Percentiles rank a stretch among this genome's conserved stretches.
These are phyloP conservation scores for Penicillium egyptiacum DNA, from an alignment of 495 filamentous ascomycete genomes.

Conservation along the genomic window DNA sequence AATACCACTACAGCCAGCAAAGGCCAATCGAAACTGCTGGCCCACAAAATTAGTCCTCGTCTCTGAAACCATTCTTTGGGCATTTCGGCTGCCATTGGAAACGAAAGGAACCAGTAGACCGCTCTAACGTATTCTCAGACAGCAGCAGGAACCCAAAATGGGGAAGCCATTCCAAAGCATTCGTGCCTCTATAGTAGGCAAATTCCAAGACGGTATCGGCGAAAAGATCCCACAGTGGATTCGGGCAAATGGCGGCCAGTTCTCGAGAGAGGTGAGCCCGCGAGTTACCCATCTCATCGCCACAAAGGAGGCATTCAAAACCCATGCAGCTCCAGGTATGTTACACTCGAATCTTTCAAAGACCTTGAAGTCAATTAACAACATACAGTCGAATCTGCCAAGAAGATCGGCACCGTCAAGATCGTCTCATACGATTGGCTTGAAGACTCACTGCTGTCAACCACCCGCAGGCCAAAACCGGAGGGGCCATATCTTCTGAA, in stretches of 20 bases:
- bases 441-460: slow-evolving; percentile 48
- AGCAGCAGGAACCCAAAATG: slow-evolving; percentile 22
- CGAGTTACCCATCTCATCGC: slow-evolving; percentile 61
- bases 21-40: background rate
- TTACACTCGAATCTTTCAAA: background rate
- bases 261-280: slow-evolving; percentile 37
- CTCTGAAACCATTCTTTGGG: too few relatives aligned
- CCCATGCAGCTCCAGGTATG: slow-evolving; percentile 47
- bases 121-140: background rate
- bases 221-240: slow-evolving; percentile 57
- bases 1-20: background rate
- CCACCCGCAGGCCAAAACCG: slow-evolving; percentile 28
- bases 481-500: slow-evolving; percentile 50
- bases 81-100: background rate
- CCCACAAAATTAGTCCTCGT: background rate
- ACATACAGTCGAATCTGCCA: slow-evolving; percentile 45
- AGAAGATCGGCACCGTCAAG: slow-evolving; percentile 36
- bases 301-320: slow-evolving; percentile 51
- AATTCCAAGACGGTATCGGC: slow-evolving; percentile 36
- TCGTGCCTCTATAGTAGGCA: slow-evolving; percentile 34
- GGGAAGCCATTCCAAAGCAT: slow-evolving; percentile 35
- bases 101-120: background rate
- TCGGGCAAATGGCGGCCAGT: slow-evolving; percentile 50
- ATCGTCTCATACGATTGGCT: slow-evolving; percentile 67
- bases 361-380: background rate